These are phyloP conservation scores for Pleurotus cornucopiae DNA, from an alignment of 768 basidiomycete genomes.

Conservation along the genomic window DNA sequence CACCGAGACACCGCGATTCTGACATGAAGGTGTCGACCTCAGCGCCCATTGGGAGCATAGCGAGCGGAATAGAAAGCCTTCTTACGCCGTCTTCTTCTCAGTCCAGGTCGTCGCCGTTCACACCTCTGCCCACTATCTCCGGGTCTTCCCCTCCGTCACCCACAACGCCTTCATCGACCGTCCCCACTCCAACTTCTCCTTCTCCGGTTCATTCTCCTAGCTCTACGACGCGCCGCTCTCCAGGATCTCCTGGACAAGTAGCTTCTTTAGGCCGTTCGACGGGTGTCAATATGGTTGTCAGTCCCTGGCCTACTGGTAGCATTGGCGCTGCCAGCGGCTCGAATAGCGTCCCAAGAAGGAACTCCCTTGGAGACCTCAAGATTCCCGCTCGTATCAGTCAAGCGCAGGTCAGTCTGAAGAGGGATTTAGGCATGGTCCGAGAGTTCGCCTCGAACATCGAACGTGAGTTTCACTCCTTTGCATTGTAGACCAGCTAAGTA, in stretches of 20 bases:
- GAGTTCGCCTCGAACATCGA: conserved; percentile 85
- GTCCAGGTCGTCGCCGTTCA: conserved; percentile 12
- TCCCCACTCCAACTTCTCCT: conserved; percentile 7
- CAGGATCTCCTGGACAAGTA: conserved; percentile 16
- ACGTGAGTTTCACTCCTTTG: conserved; percentile 44
- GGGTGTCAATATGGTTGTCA: conserved; percentile 14
- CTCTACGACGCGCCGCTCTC: not conserved
- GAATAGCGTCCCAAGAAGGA: conserved; percentile 42
- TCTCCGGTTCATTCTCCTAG: conserved; percentile 13
- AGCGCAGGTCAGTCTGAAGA: conserved; percentile 71
- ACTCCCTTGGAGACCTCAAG: conserved; percentile 69
- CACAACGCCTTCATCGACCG: conserved; percentile 12
- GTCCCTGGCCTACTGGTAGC: conserved; percentile 14
- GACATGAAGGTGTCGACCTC: conserved; percentile 8
- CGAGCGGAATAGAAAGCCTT: conserved; percentile 10
- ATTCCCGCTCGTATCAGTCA: conserved; percentile 72
- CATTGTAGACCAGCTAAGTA: not conserved
- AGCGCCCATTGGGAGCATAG: conserved; percentile 5
- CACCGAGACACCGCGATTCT: conserved; percentile 22
- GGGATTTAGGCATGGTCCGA: conserved; percentile 78
- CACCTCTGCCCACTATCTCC: conserved; percentile 1
- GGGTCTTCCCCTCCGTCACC: conserved; percentile 9
- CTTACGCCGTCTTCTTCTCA: conserved; percentile 8
- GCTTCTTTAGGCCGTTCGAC: conserved; percentile 34
- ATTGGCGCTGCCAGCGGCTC: not conserved